A percentile compares a stretch with the other conserved stretches of the same genome.
Conservation (phyloP, 768 basidiomycete species). For the Lanmaoa pseudosensibilis region DNA sequence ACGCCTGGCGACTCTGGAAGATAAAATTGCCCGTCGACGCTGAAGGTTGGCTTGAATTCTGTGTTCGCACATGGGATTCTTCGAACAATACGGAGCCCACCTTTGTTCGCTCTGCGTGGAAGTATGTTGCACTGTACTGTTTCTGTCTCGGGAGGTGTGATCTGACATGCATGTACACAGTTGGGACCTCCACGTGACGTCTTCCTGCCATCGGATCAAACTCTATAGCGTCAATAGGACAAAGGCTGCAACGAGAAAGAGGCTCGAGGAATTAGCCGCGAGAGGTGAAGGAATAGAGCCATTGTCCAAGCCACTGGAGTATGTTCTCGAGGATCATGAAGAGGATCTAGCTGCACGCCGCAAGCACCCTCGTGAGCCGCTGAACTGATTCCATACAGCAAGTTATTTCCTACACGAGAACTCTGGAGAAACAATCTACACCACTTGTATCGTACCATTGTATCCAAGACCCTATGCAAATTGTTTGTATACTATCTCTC, state of each 20-base stretch:
- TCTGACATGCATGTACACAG: slow-evolving; percentile 22
- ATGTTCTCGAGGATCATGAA: slow-evolving; percentile 7
- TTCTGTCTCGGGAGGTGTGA: not conserved
- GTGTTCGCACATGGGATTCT: slow-evolving; percentile 57
- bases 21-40: slow-evolving; percentile 52
- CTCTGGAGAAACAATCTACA: not conserved
- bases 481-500: too few species aligned
- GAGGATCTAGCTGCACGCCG: slow-evolving; percentile 1
- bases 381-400: not conserved
- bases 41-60: slow-evolving; percentile 58
- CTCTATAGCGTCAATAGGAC: slow-evolving; percentile 51
- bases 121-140: slow-evolving; percentile 36
- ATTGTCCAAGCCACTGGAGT: slow-evolving; percentile 11
- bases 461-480: not conserved
- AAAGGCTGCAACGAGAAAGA: slow-evolving; percentile 41
- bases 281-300: slow-evolving; percentile 35
- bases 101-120: slow-evolving; percentile 54
- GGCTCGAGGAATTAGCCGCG: slow-evolving; percentile 41
- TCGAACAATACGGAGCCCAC: slow-evolving; percentile 59
- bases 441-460: not conserved
- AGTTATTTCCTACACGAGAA: not conserved
- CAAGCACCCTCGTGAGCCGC: slow-evolving; percentile 12
- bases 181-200: slow-evolving; percentile 55
- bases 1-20: slow-evolving; percentile 56
- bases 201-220: slow-evolving; percentile 54